These are phyloP conservation scores for Moesziomyces parantarcticus DNA, from an alignment of 1,284 basidiomycete genomes.

Conservation along the genomic window DNA sequence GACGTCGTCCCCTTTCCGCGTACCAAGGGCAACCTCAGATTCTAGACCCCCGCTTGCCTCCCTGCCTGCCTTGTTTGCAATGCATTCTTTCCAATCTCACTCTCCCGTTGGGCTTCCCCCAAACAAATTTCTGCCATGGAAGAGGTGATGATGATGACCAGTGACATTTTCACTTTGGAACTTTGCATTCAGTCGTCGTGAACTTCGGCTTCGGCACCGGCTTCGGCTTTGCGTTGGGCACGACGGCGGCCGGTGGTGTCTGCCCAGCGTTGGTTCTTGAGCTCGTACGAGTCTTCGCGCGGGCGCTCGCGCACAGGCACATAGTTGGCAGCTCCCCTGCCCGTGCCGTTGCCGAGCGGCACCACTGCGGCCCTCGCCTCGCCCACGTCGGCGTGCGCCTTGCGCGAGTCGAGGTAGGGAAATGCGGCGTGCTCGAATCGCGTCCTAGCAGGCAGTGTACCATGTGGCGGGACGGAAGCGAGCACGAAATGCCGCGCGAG, in stretches of 20 bases:
- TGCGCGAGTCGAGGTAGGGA: conserved; percentile 9
- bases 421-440: conserved; percentile 14
- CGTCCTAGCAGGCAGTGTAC: conserved; percentile 16
- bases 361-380: conserved; percentile 8
- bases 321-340: conserved; percentile 27
- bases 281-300: conserved; percentile 32
- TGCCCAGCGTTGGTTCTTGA: conserved; percentile 40
- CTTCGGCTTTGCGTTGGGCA: neutral
- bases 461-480: conserved; percentile 17
- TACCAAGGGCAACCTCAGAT: conserved; percentile 51
- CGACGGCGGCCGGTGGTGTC: conserved; percentile 12
- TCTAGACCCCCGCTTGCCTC: conserved; percentile 16
- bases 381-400: neutral
- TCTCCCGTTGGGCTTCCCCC: no score
- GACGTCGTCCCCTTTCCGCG: conserved; percentile 61
- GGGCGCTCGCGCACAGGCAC: conserved; percentile 10
- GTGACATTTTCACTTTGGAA: neutral
- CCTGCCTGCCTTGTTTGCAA: no score
- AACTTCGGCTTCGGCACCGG: conserved; percentile 1
- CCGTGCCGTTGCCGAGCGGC: conserved; percentile 36
- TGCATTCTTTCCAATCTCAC: no score
- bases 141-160: no score
- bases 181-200: neutral
- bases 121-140: no score
- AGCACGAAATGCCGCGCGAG: conserved; percentile 59